Conservation (phyloP, 441 rosid species). For the Gossypium armourianum region DNA sequence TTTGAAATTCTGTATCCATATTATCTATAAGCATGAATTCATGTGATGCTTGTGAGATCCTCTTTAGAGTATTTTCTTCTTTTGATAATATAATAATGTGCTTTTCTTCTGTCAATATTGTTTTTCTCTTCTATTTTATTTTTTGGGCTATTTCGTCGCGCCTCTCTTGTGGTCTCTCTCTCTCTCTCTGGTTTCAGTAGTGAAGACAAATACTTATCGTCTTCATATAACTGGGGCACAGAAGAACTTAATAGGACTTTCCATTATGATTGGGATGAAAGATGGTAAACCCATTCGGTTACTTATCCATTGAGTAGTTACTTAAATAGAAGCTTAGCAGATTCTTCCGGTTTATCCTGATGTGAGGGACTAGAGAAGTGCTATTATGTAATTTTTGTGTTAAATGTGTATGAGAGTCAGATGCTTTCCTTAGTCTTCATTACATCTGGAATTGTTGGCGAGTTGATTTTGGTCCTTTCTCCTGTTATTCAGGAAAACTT, state of each 20-base stretch:
- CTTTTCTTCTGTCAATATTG: not conserved
- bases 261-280: not conserved
- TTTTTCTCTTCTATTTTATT: not conserved
- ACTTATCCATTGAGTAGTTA: not conserved
- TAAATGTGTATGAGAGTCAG: no score
- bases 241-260: not conserved
- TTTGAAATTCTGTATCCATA: not conserved
- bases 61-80: slow-evolving; percentile 1
- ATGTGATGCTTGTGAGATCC: not conserved
- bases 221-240: not conserved
- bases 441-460: no score
- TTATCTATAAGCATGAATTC: not conserved
- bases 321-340: not conserved
- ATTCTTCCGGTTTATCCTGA: not conserved
- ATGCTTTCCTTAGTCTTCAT: no score
- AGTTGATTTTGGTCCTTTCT: not conserved
- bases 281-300: not conserved
- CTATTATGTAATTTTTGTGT: not conserved
- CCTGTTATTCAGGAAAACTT: not conserved
- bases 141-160: not conserved
- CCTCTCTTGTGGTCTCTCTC: not conserved
- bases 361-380: not conserved
- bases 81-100: not conserved
- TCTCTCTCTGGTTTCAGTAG: not conserved
- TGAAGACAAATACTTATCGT: no score